Evolutionary conservation across 1,139 yeast species (phyloP).

Genomic region (Spencermartinsiella ligniputridi): DNA sequence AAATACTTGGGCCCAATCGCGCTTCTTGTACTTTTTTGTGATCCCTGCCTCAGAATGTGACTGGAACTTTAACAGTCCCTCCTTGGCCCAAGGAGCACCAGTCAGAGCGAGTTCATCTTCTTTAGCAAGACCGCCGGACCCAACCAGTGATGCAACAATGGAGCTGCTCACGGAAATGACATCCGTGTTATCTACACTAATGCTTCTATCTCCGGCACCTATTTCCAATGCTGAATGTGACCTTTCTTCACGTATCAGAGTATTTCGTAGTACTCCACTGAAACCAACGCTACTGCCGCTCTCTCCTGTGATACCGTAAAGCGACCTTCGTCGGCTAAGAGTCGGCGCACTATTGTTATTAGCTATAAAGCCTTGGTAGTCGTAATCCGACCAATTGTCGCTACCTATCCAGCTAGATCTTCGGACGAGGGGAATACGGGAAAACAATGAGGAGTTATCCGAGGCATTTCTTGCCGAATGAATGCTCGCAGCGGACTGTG

Average conservation of each 20-base stretch:
- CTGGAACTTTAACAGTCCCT: constrained; percentile 59
- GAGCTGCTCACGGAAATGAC: constrained; percentile 9
- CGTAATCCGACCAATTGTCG: constrained; percentile 25
- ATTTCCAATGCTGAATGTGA: constrained; percentile 9
- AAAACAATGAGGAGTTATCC: constrained; percentile 1
- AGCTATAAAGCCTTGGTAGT: constrained; percentile 22
- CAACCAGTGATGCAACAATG: constrained; percentile 2
- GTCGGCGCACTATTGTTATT: constrained; percentile 6
- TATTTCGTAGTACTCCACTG: constrained; percentile 30
- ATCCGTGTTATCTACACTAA: constrained; percentile 6
- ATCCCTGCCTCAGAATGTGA: constrained; percentile 33
- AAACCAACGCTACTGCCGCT: constrained; percentile 25
- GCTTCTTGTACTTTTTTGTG: constrained; percentile 18
- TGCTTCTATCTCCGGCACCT: neutral
- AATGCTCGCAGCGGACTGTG: neutral
- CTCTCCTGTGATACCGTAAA: neutral
- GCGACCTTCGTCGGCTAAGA: neutral
- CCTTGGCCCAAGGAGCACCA: constrained; percentile 79
- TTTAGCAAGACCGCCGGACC: constrained; percentile 15
- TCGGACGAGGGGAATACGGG: constrained; percentile 16
- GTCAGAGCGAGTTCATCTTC: constrained; percentile 58
- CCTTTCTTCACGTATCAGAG: constrained; percentile 29
- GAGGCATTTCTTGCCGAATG: neutral
- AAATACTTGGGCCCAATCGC: constrained; percentile 30
- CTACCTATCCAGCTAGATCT: constrained; percentile 24